Conservation (phyloP, 2,329 filamentous ascomycete species). For the Anisogramma anomala region DNA sequence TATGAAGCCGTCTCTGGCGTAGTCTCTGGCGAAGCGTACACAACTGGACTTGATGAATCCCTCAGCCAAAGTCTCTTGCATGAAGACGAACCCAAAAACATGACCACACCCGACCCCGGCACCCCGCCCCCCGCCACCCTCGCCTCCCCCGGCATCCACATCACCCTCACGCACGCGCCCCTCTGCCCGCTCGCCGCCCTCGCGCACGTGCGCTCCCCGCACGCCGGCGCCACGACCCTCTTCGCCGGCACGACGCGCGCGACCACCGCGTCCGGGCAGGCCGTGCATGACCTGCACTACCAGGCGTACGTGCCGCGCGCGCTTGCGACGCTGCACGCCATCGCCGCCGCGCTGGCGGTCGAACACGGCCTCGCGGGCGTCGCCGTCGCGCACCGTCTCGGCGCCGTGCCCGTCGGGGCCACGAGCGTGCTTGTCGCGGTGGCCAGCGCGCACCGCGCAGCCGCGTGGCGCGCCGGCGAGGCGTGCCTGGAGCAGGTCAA, state of each 20-base stretch:
- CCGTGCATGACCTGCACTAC: constrained; percentile 67
- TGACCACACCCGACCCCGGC: not conserved
- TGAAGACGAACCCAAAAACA: no score
- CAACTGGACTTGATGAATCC: no score
- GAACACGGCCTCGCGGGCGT: constrained; percentile 61
- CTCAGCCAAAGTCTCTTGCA: no score
- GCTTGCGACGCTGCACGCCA: constrained; percentile 54
- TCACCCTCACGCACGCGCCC: constrained; percentile 52
- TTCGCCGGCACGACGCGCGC: constrained; percentile 73
- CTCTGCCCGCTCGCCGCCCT: constrained; percentile 50
- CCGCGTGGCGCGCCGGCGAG: constrained; percentile 80
- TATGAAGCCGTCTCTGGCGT: no score
- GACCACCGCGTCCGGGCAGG: constrained; percentile 55
- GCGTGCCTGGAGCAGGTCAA: constrained; percentile 83
- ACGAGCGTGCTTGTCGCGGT: constrained; percentile 88
- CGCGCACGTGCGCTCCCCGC: constrained; percentile 56
- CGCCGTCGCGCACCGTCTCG: constrained; percentile 73
- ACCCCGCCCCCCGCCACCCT: not conserved
- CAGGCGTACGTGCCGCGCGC: constrained; percentile 61
- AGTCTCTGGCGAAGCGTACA: no score
- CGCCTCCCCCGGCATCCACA: constrained; percentile 33
- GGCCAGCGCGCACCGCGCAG: constrained; percentile 68
- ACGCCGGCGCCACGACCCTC: constrained; percentile 64
- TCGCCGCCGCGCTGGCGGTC: constrained; percentile 43
- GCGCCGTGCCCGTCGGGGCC: constrained; percentile 77